Evolutionary conservation across 1,284 basidiomycete genomes (phyloP), one percentile per base, ranked within the genome.

Genomic region (Puccinia hordei): DNA sequence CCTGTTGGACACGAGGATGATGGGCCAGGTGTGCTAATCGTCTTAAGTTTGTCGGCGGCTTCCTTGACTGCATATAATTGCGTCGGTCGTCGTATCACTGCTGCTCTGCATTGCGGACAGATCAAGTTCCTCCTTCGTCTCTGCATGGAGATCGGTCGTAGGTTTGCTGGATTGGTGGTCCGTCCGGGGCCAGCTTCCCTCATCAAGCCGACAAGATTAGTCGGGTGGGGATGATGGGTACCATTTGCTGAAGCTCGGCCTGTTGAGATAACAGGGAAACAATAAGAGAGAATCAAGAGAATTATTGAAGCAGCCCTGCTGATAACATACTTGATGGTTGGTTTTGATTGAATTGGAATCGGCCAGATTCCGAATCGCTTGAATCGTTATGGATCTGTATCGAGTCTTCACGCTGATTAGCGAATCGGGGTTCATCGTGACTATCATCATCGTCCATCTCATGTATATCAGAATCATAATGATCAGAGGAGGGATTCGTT

Each of bases 21-120:
- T 22, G 53, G 53, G 5, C 24, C 22, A 51, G 41, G 61, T 9
- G 61, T 53, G 44, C 80, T 73, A 17, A 66, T 71, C 24, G 66
- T 57, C n/a, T 66, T 53, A n/a, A 82, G 53, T 24, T 72, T 44
- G 27, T 81, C 76, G 0, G 73, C 66, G n/a, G 82, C 55, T 49
- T 81, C 82, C 49, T 81, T 61, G 27, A 83, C 33, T 10, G 75
- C 80, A 81, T 82, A 83, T 22, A 83, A 57, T 61, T 65, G 69
- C 61, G 82, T 82, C n/a, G 82, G 82, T 27, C 81, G 80, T 2
- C 73, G 55, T 27, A 55, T 55, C 44, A 82, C 71, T 22, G 46
- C 46, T n/a, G 73, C 66, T 30, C 82, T 55, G 53, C 82, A 83
- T 68, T 82, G 81, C 10, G 82, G 82, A 63, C 82, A 83, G 61